Evolutionary conservation across 257 asterid species (phyloP), one percentile per base, ranked within the genome.

Genomic region (Rehmannia glutinosa): DNA sequence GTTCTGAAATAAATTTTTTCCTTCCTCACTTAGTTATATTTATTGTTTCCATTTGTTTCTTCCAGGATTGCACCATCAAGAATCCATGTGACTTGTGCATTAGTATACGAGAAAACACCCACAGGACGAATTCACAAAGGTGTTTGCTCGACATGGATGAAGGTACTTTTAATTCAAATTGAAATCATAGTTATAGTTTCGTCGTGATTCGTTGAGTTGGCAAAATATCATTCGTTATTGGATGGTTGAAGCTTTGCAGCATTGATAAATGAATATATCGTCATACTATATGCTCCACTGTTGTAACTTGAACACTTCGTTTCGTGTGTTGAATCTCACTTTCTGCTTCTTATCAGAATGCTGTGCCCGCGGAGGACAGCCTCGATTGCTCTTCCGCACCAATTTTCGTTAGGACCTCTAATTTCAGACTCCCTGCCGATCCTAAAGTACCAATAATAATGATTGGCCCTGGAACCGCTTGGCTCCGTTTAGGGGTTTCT

Each of bases 391-490:
- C 90, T 69, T 75, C 83, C 66, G 98, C 98, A 24, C 93, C 91
- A 15, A 60, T 91, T 61, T 94, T 91, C 42, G 89, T 94, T 74
- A 73, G 99, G 78, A 86, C 83, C 65, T 94, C 98, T 46, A 94
- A 86, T 86, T 94, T 94, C 81, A 88, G 87, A 75, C 90, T 91
- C 60, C 99, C 99, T 28, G 61, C 90, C 51, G 96, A 91, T 75
- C 80, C 95, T 58, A 80, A 83, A 83, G 85, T 84, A 38, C 99
- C 99, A 3, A 58, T 94, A 32, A 78, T 91, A 68, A 94, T 94
- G 99, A 82, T 91, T 12, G 99, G 99, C 51, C 99, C 99, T 52
- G 99, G 99, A 58, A 94, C 99, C 35, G 99, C 9, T 77, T 94
- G 76, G 99, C 99, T 68, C 99, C 99, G 19, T 91, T 94, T 66